These are phyloP conservation scores for Mycena citricolor DNA, from an alignment of 1,284 basidiomycete species.

Conservation along the genomic window DNA sequence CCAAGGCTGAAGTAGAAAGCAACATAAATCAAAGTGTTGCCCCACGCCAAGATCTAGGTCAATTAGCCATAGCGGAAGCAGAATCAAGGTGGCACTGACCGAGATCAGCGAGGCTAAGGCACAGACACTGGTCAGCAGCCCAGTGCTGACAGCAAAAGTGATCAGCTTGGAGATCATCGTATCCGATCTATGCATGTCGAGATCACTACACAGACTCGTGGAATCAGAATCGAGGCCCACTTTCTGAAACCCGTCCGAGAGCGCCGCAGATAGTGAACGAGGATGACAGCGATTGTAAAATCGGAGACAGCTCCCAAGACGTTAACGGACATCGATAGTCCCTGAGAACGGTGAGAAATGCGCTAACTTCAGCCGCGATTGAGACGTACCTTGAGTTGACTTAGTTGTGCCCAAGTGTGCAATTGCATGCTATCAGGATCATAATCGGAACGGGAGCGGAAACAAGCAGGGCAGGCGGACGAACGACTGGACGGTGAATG, in stretches of 20 bases:
- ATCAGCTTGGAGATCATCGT: slow-evolving; percentile 60
- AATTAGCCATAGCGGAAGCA: too few species aligned
- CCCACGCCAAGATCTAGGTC: slow-evolving; percentile 39
- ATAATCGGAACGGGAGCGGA: slow-evolving; percentile 1
- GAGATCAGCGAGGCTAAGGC: slow-evolving; percentile 54
- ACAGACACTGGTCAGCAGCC: slow-evolving; percentile 53
- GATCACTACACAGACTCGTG: slow-evolving; percentile 5
- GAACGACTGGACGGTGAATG: slow-evolving; percentile 46
- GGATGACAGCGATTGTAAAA: slow-evolving; percentile 47
- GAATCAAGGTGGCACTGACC: slow-evolving; percentile 31
- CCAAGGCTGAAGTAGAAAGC: slow-evolving; percentile 59
- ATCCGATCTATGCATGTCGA: slow-evolving; percentile 42
- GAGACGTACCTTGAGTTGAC: slow-evolving; percentile 41
- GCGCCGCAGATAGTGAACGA: slow-evolving; percentile 49
- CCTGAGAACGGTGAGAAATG: slow-evolving; percentile 31
- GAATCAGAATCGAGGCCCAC: slow-evolving; percentile 29
- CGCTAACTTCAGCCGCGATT: slow-evolving; percentile 1
- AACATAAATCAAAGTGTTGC: slow-evolving; percentile 47
- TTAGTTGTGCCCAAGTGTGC: slow-evolving; percentile 45
- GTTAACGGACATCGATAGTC: slow-evolving; percentile 56
- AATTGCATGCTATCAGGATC: slow-evolving; percentile 44
- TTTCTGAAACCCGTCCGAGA: slow-evolving; percentile 55
- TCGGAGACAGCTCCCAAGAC: slow-evolving; percentile 50
- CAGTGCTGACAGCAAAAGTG: slow-evolving; percentile 54
- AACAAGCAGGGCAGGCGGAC: slow-evolving; percentile 22